Evolutionary conservation across 2,329 filamentous ascomycete genomes (phyloP).

Genomic region (Talaromyces sp.): DNA sequence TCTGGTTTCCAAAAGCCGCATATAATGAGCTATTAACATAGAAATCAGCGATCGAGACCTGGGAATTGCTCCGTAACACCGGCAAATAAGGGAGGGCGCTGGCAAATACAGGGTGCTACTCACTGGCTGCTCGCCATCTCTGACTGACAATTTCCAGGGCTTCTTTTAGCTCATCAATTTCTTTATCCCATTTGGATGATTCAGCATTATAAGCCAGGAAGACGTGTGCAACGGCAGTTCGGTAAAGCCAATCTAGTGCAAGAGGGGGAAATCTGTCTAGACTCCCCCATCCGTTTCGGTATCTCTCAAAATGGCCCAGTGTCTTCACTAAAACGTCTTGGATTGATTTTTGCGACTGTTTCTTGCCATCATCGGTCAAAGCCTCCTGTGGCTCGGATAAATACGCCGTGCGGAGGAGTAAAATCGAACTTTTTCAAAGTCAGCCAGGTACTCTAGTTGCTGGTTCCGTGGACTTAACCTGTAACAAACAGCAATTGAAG

Average conservation of each 20-base stretch:
- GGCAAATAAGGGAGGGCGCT: not conserved
- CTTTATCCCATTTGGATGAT: not conserved
- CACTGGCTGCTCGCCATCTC: conserved; percentile 2
- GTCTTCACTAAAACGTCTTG: conserved; percentile 1
- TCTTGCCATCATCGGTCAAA: not conserved
- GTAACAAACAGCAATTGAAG: conserved; percentile 1
- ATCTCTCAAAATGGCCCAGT: not conserved
- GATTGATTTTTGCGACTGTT: not conserved
- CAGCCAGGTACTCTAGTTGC: not conserved
- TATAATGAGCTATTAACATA: not conserved
- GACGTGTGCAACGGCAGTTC: not conserved
- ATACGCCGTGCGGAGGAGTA: not conserved
- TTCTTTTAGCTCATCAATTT: conserved; percentile 1
- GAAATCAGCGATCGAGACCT: not conserved
- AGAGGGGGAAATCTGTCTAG: not conserved
- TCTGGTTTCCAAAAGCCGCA: conserved; percentile 1
- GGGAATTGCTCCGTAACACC: not conserved
- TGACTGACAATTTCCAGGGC: not conserved
- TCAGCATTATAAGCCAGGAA: conserved; percentile 1
- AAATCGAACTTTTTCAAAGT: not conserved
- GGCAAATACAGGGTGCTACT: too few species aligned
- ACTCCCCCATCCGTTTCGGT: not conserved
- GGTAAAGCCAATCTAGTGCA: conserved; percentile 2
- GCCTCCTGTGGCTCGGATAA: not conserved
- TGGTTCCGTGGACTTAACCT: not conserved